Evolutionary conservation across 2,329 filamentous ascomycete species (phyloP).

Genomic region (Verticillium albo-atrum): DNA sequence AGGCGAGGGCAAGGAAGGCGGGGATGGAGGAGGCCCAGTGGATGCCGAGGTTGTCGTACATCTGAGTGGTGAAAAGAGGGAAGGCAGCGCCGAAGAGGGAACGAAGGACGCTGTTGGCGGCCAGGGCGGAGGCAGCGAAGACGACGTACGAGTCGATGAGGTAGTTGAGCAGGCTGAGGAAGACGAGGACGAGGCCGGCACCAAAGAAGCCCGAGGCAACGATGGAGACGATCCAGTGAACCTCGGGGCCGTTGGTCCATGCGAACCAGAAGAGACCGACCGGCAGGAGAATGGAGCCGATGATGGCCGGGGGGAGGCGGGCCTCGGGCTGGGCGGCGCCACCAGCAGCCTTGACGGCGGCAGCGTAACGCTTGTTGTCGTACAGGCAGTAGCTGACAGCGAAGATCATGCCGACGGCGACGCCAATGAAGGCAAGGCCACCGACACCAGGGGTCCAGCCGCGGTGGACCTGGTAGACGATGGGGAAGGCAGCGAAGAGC

Average conservation of each 20-base stretch:
- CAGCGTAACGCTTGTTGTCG: constrained; percentile 50
- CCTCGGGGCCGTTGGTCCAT: constrained; percentile 52
- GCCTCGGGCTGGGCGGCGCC: constrained; percentile 60
- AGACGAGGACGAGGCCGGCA: constrained; percentile 56
- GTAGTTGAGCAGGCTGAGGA: constrained; percentile 63
- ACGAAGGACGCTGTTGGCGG: constrained; percentile 67
- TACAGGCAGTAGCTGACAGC: constrained; percentile 48
- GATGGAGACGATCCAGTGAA: constrained; percentile 54
- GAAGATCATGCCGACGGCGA: constrained; percentile 58
- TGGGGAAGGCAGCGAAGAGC: constrained; percentile 50
- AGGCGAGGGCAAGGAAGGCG: constrained; percentile 67
- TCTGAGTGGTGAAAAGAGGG: constrained; percentile 63
- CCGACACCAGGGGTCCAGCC: constrained; percentile 56
- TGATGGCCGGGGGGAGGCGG: constrained; percentile 53
- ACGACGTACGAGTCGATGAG: constrained; percentile 63
- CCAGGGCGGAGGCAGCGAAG: constrained; percentile 71
- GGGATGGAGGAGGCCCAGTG: constrained; percentile 74
- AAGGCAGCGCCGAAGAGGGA: constrained; percentile 70
- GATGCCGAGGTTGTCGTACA: constrained; percentile 58
- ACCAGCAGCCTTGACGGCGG: constrained; percentile 36
- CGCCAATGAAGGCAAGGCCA: constrained; percentile 59
- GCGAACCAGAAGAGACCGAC: constrained; percentile 62
- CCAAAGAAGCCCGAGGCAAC: constrained; percentile 45
- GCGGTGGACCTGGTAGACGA: constrained; percentile 56
- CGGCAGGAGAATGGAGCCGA: constrained; percentile 56